Percentiles rank a stretch among this genome's conserved stretches.
phyloP scores from a whole-genome alignment of 2,329 filamentous ascomycete species.

The Sarocladium oryzae region DNA sequence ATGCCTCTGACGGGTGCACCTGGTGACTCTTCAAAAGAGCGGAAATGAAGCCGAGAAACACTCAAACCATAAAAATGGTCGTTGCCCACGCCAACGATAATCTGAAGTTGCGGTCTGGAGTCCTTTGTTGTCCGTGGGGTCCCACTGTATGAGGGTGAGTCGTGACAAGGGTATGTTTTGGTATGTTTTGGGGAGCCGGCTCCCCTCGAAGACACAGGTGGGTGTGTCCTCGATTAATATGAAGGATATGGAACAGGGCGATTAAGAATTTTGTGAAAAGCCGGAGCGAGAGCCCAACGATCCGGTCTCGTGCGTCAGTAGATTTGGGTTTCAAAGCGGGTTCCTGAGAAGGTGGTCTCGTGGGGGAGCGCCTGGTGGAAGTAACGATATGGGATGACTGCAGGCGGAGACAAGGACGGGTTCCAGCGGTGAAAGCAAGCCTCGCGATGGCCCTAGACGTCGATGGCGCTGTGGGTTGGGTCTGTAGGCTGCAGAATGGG shows the following conservation, averaged over 20 bases:
- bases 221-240: neutral
- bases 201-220: neutral
- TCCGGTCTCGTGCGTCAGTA: neutral
- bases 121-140: conserved; percentile 1
- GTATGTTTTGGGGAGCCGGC: neutral
- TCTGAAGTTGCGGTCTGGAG: conserved; percentile 8
- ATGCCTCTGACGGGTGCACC: neutral
- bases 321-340: neutral
- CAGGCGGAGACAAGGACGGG: neutral
- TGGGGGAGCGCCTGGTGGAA: neutral
- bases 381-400: conserved; percentile 3
- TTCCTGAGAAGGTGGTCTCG: neutral
- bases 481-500: neutral
- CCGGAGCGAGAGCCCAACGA: neutral
- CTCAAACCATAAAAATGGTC: neutral
- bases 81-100: conserved; percentile 6
- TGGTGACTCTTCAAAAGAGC: neutral
- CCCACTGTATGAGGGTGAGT: conserved; percentile 1
- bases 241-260: no score
- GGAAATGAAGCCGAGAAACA: neutral
- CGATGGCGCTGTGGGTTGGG: conserved; percentile 9
- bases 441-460: neutral
- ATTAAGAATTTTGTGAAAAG: no score
- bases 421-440: conserved; percentile 6
- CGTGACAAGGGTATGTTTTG: no score